phyloP scores from a whole-genome alignment of 2,329 filamentous ascomycete species.

The Alternaria panax region DNA sequence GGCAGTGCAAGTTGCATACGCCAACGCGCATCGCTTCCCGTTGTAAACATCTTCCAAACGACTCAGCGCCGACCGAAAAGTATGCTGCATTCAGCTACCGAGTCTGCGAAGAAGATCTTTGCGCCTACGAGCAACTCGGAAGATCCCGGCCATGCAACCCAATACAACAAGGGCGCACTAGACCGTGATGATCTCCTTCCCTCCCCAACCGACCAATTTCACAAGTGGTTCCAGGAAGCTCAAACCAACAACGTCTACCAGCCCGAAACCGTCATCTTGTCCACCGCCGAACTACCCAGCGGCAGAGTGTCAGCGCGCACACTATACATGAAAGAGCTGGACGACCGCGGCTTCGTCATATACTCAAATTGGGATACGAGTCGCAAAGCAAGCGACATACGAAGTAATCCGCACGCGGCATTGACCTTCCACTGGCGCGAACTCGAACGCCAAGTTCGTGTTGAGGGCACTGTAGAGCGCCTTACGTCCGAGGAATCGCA shows the following conservation, averaged over 20 bases:
- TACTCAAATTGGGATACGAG: conserved; percentile 93
- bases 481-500: conserved; percentile 75
- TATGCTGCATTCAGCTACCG: conserved; percentile 38
- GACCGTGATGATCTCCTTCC: conserved; percentile 65
- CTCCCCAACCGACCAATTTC: conserved; percentile 82
- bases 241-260: conserved; percentile 69
- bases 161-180: conserved; percentile 75
- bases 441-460: conserved; percentile 86
- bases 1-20: neutral
- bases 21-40: neutral
- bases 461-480: conserved; percentile 79
- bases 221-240: conserved; percentile 84
- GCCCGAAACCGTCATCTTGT: conserved; percentile 87
- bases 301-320: conserved; percentile 84
- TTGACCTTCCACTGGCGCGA: conserved; percentile 91
- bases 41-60: neutral
- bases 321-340: conserved; percentile 96
- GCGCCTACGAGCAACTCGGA: conserved; percentile 65
- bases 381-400: conserved; percentile 71
- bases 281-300: conserved; percentile 82
- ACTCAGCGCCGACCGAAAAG: conserved; percentile 7
- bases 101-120: conserved; percentile 57
- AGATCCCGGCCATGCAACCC: conserved; percentile 70
- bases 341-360: conserved; percentile 81
- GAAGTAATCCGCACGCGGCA: conserved; percentile 76